Evolutionary conservation across 768 basidiomycete genomes (phyloP).

Genomic region (Pulveroboletus sp.): DNA sequence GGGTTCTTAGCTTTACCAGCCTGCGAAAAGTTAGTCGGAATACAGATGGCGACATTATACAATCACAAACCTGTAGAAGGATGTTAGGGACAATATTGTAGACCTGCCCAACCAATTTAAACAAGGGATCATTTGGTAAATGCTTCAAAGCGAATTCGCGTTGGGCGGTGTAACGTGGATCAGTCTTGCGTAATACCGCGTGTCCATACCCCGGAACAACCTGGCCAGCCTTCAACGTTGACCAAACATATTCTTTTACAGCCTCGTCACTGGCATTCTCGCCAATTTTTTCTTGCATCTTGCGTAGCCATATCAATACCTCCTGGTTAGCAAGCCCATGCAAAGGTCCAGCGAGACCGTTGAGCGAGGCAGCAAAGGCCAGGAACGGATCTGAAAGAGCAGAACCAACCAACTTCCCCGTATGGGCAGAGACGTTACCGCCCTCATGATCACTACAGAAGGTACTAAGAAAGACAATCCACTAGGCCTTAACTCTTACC

Average conservation of each 20-base stretch:
- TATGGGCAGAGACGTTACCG: constrained; percentile 96
- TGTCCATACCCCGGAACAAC: constrained; percentile 93
- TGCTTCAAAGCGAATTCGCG: constrained; percentile 86
- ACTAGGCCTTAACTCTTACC: constrained; percentile 31
- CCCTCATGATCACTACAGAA: constrained; percentile 85
- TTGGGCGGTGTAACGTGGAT: constrained; percentile 89
- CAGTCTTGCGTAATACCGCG: constrained; percentile 84
- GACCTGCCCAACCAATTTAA: constrained; percentile 90
- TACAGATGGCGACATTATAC: neutral
- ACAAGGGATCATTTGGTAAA: constrained; percentile 80
- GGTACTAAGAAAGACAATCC: neutral
- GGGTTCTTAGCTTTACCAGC: constrained; percentile 92
- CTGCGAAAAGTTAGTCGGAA: constrained; percentile 30
- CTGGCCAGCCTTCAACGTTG: constrained; percentile 86
- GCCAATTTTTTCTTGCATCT: constrained; percentile 89
- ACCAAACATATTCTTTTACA: constrained; percentile 93
- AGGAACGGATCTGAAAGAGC: constrained; percentile 98
- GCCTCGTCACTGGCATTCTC: constrained; percentile 80
- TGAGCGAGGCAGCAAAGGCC: constrained; percentile 85
- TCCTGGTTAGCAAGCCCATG: constrained; percentile 98
- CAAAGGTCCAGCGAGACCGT: constrained; percentile 94
- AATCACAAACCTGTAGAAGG: constrained; percentile 62
- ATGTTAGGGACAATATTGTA: constrained; percentile 87
- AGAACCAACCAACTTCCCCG: constrained; percentile 88
- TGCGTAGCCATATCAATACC: constrained; percentile 88